Percentiles rank a stretch among this genome's conserved stretches.
These are phyloP conservation scores for Lagenaria siceraria DNA, from an alignment of 306 rosid genomes.

Conservation along the genomic window DNA sequence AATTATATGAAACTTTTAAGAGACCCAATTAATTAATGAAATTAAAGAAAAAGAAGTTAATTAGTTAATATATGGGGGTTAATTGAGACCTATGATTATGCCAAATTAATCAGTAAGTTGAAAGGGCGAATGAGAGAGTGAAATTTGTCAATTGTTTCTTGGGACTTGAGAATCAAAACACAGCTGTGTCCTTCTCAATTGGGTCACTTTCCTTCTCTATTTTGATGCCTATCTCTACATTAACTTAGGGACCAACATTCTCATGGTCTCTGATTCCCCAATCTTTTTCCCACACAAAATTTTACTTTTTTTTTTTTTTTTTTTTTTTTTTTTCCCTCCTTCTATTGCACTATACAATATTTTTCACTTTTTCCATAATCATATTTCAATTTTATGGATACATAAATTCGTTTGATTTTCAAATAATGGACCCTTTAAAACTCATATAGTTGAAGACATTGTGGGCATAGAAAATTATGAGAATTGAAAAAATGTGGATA, in stretches of 20 bases:
- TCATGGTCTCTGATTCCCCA: slow-evolving; percentile 30
- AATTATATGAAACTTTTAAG: not conserved
- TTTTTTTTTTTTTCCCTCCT: slow-evolving; percentile 8
- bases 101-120: not conserved
- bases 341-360: not conserved
- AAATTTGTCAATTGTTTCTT: slow-evolving; percentile 13
- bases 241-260: slow-evolving; percentile 60
- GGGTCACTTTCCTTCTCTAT: slow-evolving; percentile 37
- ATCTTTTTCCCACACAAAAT: not conserved
- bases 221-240: slow-evolving; percentile 24
- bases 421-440: not conserved
- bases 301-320: slow-evolving; percentile 5
- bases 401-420: too few relatives aligned
- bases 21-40: not conserved
- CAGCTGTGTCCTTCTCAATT: slow-evolving; percentile 42
- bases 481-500: not conserved
- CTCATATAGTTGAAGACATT: not conserved
- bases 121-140: not conserved
- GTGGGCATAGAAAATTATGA: not conserved
- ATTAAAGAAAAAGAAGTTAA: not conserved
- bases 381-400: not conserved
- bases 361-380: not conserved
- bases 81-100: not conserved
- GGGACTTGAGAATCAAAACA: slow-evolving; percentile 31
- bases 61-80: not conserved